These are phyloP conservation scores for Pyropia haitanensis DNA, from an alignment of 23 red algal genomes.

Conservation along the genomic window DNA sequence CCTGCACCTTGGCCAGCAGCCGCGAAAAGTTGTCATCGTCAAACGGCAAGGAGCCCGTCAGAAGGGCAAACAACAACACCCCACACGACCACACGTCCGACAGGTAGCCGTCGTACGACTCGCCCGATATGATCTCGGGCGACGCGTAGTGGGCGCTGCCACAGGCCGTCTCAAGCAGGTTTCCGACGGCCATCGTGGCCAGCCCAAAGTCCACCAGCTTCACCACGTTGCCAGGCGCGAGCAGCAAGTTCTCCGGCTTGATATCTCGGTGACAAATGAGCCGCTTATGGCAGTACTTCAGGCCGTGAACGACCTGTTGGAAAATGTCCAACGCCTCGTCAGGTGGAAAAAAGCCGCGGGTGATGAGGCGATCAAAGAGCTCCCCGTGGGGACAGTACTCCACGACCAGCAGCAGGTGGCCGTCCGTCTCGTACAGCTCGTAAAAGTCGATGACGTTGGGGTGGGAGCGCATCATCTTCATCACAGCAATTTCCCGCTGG, in stretches of 20 bases:
- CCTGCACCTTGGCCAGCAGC: slow-evolving; percentile 84
- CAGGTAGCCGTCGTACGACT: slow-evolving; percentile 89
- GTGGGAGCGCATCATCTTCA: slow-evolving; percentile 77
- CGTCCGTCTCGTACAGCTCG: slow-evolving; percentile 94
- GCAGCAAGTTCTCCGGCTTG: slow-evolving; percentile 95
- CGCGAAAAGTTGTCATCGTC: slow-evolving; percentile 99
- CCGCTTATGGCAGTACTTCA: slow-evolving; percentile 93
- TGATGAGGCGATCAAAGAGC: slow-evolving; percentile 89
- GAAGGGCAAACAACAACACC: slow-evolving; percentile 97
- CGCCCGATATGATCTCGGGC: slow-evolving; percentile 92
- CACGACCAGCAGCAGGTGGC: slow-evolving; percentile 92
- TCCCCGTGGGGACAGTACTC: slow-evolving; percentile 94
- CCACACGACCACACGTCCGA: slow-evolving; percentile 96
- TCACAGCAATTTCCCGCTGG: slow-evolving; percentile 87
- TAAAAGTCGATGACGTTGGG: slow-evolving; percentile 79
- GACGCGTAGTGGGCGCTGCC: slow-evolving; percentile 96
- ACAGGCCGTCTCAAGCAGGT: slow-evolving; percentile 89
- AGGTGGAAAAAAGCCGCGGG: slow-evolving; percentile 62
- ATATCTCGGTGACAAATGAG: slow-evolving; percentile 97
- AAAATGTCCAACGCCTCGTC: slow-evolving; percentile 88
- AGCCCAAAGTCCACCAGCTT: slow-evolving; percentile 98
- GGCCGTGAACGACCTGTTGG: slow-evolving; percentile 89
- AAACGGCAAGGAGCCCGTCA: slow-evolving; percentile 98
- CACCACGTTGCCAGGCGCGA: slow-evolving; percentile 63
- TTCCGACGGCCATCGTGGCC: slow-evolving; percentile 77